Conservation (phyloP, 75 land plant genomes). For the Sequoia sempervirens region DNA sequence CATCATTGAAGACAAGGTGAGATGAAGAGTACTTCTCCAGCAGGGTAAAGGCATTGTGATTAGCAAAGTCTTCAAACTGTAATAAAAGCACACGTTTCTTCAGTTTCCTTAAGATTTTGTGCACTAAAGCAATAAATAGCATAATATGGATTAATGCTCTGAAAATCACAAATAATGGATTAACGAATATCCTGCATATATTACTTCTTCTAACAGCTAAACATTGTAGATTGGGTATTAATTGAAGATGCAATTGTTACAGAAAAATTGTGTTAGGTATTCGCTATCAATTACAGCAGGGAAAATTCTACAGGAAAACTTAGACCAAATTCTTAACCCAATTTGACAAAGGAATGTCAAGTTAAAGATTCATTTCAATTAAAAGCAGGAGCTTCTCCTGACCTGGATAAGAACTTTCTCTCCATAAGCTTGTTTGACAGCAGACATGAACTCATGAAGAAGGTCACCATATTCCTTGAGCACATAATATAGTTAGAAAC, state of each 20-base stretch:
- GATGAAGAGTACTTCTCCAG: constrained; percentile 73
- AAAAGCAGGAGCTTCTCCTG: not conserved
- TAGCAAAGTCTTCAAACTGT: constrained; percentile 98
- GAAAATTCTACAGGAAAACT: not conserved
- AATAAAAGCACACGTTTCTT: not conserved
- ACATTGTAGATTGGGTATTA: not conserved
- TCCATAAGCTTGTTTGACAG: constrained; percentile 87
- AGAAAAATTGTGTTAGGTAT: not conserved
- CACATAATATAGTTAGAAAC: not conserved
- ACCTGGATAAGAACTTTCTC: constrained; percentile 95
- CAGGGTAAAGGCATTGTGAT: constrained; percentile 92
- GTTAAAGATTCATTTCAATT: not conserved
- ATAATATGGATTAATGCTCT: not conserved
- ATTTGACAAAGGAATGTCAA: not conserved
- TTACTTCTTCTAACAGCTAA: not conserved
- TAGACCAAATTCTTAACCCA: not conserved
- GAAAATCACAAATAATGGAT: not conserved
- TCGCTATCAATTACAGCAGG: not conserved
- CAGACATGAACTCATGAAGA: constrained; percentile 79
- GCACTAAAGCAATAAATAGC: not conserved
- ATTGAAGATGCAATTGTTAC: not conserved
- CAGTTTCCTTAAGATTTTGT: not conserved
- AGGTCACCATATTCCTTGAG: constrained; percentile 70
- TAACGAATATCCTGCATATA: not conserved
- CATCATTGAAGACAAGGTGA: constrained; percentile 97